These are phyloP conservation scores for Coelastrella sp. DNA, from an alignment of 139 green algal species.

Conservation along the genomic window DNA sequence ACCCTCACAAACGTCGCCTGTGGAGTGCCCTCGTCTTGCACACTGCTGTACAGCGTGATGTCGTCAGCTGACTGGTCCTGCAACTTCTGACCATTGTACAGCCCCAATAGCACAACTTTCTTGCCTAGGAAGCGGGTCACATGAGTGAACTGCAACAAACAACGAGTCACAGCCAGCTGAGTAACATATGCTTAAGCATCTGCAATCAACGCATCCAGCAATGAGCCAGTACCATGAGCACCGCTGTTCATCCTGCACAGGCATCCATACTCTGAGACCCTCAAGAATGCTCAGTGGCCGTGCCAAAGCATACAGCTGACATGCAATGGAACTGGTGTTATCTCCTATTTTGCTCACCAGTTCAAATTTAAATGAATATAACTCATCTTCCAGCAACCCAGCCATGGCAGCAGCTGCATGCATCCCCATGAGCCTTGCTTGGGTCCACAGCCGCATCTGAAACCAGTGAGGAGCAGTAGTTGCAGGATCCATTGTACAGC, in stretches of 20 bases:
- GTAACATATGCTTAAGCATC: too few species aligned
- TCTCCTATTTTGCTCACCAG: slow-evolving; percentile 57
- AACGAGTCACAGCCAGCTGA: not conserved
- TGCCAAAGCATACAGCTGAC: not conserved
- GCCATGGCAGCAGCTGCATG: slow-evolving; percentile 81
- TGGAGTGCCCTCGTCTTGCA: slow-evolving; percentile 45
- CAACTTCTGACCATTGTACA: slow-evolving; percentile 90
- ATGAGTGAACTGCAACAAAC: slow-evolving; percentile 81
- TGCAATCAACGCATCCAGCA: too few species aligned
- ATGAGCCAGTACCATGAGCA: too few species aligned
- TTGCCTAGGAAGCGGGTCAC: slow-evolving; percentile 83
- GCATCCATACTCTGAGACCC: too few species aligned
- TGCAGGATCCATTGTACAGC: slow-evolving; percentile 55
- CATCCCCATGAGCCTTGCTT: slow-evolving; percentile 74
- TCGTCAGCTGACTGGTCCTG: slow-evolving; percentile 67
- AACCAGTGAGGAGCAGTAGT: slow-evolving; percentile 77
- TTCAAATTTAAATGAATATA: slow-evolving; percentile 81
- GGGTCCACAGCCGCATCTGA: slow-evolving; percentile 77
- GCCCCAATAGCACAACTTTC: slow-evolving; percentile 89
- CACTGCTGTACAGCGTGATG: slow-evolving; percentile 72
- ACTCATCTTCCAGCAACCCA: slow-evolving; percentile 58
- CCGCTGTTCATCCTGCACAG: too few species aligned
- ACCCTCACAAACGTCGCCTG: slow-evolving; percentile 79
- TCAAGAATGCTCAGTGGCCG: too few species aligned
- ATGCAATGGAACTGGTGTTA: not conserved